Percentiles rank a stretch among this genome's conserved stretches.
Conservation (phyloP, 805 yeast species). For the Monosporozyma aquatica region DNA sequence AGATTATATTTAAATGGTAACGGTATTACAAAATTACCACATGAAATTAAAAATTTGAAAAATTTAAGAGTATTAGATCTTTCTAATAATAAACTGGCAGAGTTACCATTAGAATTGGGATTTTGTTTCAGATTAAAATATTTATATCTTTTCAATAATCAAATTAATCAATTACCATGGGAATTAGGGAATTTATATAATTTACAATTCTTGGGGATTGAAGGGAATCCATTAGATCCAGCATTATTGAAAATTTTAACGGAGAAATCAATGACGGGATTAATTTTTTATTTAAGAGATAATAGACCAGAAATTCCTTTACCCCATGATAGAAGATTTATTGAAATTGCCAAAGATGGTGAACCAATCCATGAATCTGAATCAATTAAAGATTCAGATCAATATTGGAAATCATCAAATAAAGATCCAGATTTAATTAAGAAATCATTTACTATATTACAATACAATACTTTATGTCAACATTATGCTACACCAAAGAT, state of each 20-base stretch:
- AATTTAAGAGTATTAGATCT: slow-evolving; percentile 78
- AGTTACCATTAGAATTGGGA: slow-evolving; percentile 81
- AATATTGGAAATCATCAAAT: slow-evolving; percentile 22
- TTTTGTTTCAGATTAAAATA: slow-evolving; percentile 70
- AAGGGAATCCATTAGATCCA: slow-evolving; percentile 79
- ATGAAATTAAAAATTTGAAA: slow-evolving; percentile 54
- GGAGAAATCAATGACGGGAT: slow-evolving; percentile 75
- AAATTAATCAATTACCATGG: slow-evolving; percentile 62
- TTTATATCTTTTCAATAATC: slow-evolving; percentile 81
- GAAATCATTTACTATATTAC: slow-evolving; percentile 60
- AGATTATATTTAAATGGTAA: slow-evolving; percentile 84
- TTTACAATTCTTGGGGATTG: slow-evolving; percentile 80
- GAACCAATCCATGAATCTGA: slow-evolving; percentile 34
- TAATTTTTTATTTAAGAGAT: slow-evolving; percentile 75
- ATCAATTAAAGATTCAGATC: slow-evolving; percentile 10
- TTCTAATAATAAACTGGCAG: slow-evolving; percentile 62
- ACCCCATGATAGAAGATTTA: slow-evolving; percentile 76
- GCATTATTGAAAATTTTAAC: slow-evolving; percentile 58
- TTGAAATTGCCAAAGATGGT: slow-evolving; percentile 68
- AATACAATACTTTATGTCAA: slow-evolving; percentile 90
- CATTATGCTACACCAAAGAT: slow-evolving; percentile 87
- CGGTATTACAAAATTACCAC: slow-evolving; percentile 59
- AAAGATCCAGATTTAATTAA: slow-evolving; percentile 21
- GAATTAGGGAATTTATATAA: slow-evolving; percentile 82
- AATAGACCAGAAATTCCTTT: slow-evolving; percentile 57